These are phyloP conservation scores for Fonsecaea pugnacius DNA, from an alignment of 2,329 filamentous ascomycete species.

Conservation along the genomic window DNA sequence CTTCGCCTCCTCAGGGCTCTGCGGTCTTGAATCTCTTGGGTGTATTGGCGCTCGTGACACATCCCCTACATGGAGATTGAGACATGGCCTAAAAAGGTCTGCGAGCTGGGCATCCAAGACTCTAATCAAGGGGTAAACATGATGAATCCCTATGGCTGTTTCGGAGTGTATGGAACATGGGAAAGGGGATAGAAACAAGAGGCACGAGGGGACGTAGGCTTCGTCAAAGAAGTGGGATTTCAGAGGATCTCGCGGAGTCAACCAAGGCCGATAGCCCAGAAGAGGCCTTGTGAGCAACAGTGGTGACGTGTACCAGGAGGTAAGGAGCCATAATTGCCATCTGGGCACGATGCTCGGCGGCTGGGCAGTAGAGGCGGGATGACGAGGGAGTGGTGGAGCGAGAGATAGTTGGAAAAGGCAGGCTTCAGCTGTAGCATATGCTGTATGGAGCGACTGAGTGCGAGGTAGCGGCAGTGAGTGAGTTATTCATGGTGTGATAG, in stretches of 20 bases:
- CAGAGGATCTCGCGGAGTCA: background rate
- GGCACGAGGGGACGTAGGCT: background rate
- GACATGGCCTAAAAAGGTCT: background rate
- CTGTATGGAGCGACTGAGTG: background rate
- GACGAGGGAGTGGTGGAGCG: background rate
- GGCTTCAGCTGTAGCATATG: background rate
- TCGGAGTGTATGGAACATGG: background rate
- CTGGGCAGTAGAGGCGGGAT: constrained; percentile 1
- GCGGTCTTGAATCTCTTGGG: background rate
- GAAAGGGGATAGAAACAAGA: background rate
- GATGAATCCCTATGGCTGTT: background rate
- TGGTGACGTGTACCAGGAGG: constrained; percentile 20
- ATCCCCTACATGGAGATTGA: background rate
- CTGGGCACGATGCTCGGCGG: constrained; percentile 23
- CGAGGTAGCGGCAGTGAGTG: background rate
- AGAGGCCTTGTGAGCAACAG: background rate
- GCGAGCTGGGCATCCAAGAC: background rate
- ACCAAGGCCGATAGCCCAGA: background rate
- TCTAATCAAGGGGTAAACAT: background rate
- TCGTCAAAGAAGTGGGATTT: background rate
- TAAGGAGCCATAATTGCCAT: background rate
- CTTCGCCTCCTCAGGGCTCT: background rate
- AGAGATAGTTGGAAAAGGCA: background rate
- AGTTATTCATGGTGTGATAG: background rate
- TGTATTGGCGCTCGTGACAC: background rate